Conservation (phyloP, 768 basidiomycete species). For the Boletus rubroflammeus region DNA sequence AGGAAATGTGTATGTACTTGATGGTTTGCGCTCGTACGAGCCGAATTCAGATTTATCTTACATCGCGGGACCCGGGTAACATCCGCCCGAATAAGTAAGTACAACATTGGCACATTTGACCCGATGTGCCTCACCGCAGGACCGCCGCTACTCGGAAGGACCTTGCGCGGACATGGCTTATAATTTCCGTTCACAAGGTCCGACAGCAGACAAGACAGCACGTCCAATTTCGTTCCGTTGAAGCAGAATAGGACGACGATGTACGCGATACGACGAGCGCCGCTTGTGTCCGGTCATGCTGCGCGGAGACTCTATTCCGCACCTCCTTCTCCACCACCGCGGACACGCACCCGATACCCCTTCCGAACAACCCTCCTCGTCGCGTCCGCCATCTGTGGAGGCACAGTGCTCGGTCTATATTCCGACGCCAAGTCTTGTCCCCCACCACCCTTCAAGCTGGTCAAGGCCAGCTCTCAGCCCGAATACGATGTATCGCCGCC, state of each 20-base stretch:
- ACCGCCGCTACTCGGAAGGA: conserved; percentile 12
- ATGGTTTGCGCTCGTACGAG: background rate
- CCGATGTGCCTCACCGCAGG: background rate
- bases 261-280: conserved; percentile 13
- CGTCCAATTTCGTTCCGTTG: background rate
- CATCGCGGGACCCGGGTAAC: background rate
- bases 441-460: conserved; percentile 16
- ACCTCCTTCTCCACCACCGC: background rate
- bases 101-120: background rate
- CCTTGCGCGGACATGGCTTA: background rate
- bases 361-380: conserved; percentile 15
- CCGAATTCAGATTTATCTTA: too few species aligned
- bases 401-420: conserved; percentile 19
- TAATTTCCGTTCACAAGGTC: background rate
- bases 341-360: background rate
- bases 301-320: conserved; percentile 9
- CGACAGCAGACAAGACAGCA: background rate
- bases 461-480: background rate
- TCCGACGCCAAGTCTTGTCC: conserved; percentile 27
- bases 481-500: conserved; percentile 12
- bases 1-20: background rate
- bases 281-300: background rate
- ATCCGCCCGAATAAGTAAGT: background rate
- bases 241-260: background rate
- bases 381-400: conserved; percentile 18